Evolutionary conservation across 129 eudicot genomes (phyloP), one percentile per base, ranked within the genome.

Genomic region (Rutidosis leptorrhynchoides): DNA sequence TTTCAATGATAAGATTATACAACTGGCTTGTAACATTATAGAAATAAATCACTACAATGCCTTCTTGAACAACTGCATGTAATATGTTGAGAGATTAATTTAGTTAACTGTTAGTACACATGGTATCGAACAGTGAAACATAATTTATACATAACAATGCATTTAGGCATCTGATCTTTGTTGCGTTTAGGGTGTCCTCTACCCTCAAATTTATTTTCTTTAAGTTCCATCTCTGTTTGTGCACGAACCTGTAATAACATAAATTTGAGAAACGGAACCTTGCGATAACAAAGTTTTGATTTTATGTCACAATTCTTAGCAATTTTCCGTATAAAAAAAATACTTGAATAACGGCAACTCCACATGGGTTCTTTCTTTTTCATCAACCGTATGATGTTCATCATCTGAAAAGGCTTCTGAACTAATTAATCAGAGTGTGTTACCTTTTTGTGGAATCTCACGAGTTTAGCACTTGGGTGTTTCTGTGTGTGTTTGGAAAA

Each of bases 1-100:
- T n/a, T n/a, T n/a, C n/a, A n/a, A n/a, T n/a, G n/a, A n/a, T n/a
- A n/a, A n/a, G n/a, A n/a, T n/a, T n/a, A n/a, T n/a, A n/a, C n/a
- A n/a, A n/a, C n/a, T n/a, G n/a, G n/a, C n/a, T n/a, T n/a, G n/a
- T n/a, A n/a, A n/a, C n/a, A n/a, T n/a, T n/a, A n/a, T n/a, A n/a
- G n/a, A n/a, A n/a, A n/a, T n/a, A n/a, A n/a, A n/a, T n/a, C n/a
- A 78, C 86, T 4, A 86, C 88, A 71, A 86, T 83, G 37, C 94
- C 94, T 80, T 86, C 94, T 76, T 83, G 86, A 67, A 86, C 88
- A 14, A 88, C 94, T 24, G 94, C 94, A 84, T 83, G 78, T 16
- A 43, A 35, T 14, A 68, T 20, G 5, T 67, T 24, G 35, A 29
- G 5, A 32, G 29, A 6, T 7, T 24, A 24, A 0, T 33, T 56